These are phyloP conservation scores for Eremomyces bilateralis DNA, from an alignment of 495 filamentous ascomycete species.

Conservation along the genomic window DNA sequence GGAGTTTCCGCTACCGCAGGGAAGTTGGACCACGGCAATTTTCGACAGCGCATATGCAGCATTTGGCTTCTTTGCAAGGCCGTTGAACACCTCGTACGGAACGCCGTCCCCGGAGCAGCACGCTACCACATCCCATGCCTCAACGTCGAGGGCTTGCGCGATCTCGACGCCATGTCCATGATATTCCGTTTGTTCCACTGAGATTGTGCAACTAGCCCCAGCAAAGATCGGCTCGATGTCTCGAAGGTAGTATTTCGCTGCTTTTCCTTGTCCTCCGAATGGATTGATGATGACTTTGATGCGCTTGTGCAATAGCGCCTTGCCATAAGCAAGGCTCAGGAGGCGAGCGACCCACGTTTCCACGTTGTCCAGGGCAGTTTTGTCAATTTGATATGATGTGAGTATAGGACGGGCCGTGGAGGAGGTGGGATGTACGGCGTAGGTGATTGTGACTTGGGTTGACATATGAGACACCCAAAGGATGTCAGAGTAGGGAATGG, in stretches of 20 bases:
- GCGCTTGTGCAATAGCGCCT: slow-evolving; percentile 45
- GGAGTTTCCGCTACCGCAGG: slow-evolving; percentile 84
- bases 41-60: slow-evolving; percentile 51
- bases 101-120: slow-evolving; percentile 86
- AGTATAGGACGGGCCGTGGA: slow-evolving; percentile 32
- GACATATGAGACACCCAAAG: slow-evolving; percentile 52
- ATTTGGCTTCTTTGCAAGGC: slow-evolving; percentile 52
- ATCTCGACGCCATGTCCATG: slow-evolving; percentile 62
- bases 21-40: slow-evolving; percentile 73
- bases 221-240: slow-evolving; percentile 67
- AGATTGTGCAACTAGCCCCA: slow-evolving; percentile 55
- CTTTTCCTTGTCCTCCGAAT: slow-evolving; percentile 64
- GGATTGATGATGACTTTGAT: slow-evolving; percentile 84
- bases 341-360: slow-evolving; percentile 40
- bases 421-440: slow-evolving; percentile 31
- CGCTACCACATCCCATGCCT: slow-evolving; percentile 61
- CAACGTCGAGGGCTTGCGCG: slow-evolving; percentile 53
- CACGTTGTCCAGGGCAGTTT: slow-evolving; percentile 26
- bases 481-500: slow-evolving; percentile 61
- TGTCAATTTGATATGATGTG: slow-evolving; percentile 37
- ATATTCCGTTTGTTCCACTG: slow-evolving; percentile 52
- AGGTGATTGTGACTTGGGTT: slow-evolving; percentile 49
- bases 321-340: slow-evolving; percentile 48
- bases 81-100: slow-evolving; percentile 89
- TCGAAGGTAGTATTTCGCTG: slow-evolving; percentile 47